Evolutionary conservation across 495 filamentous ascomycete species (phyloP), one percentile per base, ranked within the genome.

Genomic region (Podospora appendiculata): DNA sequence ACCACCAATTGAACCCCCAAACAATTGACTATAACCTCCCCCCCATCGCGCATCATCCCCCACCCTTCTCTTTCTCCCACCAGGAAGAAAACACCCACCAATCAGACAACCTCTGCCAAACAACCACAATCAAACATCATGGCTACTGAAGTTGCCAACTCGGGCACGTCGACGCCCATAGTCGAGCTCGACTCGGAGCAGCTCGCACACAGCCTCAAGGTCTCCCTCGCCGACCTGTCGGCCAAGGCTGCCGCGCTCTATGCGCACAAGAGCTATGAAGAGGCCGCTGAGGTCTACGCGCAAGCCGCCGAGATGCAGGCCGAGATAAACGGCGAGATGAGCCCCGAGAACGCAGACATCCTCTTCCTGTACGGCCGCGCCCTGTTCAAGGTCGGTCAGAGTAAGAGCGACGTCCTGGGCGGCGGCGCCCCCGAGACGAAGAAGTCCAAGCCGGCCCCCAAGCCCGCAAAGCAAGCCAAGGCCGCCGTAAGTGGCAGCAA

Each of bases 331-430:
- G 93, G 92, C 62, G 94, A 97, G 69, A 81, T 94, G 75, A 84
- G 82, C 42, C 79, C 88, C 6, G 82, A 87, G 34, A 97, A 99
- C 58, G 92, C 91, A 13, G 90, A 95, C 60, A 75, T 99, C 32
- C 81, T 97, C 13, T 99, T 90, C 66, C 79, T 86, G 48, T 99
- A 99, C 70, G 93, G 94, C 14, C 87, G 91, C 61, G 85, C 87
- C 40, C 76, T 97, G 13, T 96, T 93, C 76, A 87, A 92, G 62
- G 87, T 96, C 51, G 93, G 90, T 16, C 85, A 96, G 58, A 86
- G 80, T 68, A 96, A 93, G 63, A 95, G 89, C 62, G 92, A 96
- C 66, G 92, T 98, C 32, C 77, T 98, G 34, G 93, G 93, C 54
- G 85, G 83, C 8, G 88, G 86, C 61, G 84, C 91, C 0, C 80